Evolutionary conservation across 2,329 filamentous ascomycete species (phyloP), one percentile per base, ranked within the genome.

Genomic region (Tetracladium maxilliforme): DNA sequence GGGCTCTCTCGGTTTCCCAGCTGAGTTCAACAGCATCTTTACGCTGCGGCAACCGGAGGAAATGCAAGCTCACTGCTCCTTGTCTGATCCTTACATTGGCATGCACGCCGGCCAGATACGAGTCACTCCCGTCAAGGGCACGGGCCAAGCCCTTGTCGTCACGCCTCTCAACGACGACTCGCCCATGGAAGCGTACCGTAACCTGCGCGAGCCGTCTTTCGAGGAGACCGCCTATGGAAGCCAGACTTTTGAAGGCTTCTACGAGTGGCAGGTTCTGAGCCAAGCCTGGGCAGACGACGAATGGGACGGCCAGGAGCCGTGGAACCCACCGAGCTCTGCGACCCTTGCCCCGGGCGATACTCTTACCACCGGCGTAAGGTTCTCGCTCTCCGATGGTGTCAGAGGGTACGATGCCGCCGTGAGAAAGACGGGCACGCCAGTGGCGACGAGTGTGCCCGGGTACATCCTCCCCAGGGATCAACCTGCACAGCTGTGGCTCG

Each of bases 1-100:
- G 5, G 68, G 68, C 3, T 59, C 59, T 23, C 48, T 72, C 3
- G 68, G 67, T 0, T 59, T 73, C 25, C 67, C 67, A 0, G 54
- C 64, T 12, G 64, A 69, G 38, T 68, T 71, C 47, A 72, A 72
- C 45, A 72, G 61, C 40, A 70, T 73, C 34, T 72, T 72, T 37
- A 67, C 56, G 9, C 49, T 51, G 22, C 54, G 64, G 7, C 42
- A 46, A 2, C 54, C 64, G 0, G 44, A 46, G 3, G 55, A 65
- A 6, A 67, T 59, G 6, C 55, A 60, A 26, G 42, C 47, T 0
- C 49, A 54, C 14, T 72, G 68, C 38, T 63, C 62, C 1, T 50
- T 72, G 4, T 53, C 61, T 0, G 68, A 73, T 28, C 67, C 68
- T 0, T 70, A 70, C 27, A 58, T 72, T n/a, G 68, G 67, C 3